Conservation (phyloP, 176 grass and related monocot species). For the Oryza rufipogon region DNA sequence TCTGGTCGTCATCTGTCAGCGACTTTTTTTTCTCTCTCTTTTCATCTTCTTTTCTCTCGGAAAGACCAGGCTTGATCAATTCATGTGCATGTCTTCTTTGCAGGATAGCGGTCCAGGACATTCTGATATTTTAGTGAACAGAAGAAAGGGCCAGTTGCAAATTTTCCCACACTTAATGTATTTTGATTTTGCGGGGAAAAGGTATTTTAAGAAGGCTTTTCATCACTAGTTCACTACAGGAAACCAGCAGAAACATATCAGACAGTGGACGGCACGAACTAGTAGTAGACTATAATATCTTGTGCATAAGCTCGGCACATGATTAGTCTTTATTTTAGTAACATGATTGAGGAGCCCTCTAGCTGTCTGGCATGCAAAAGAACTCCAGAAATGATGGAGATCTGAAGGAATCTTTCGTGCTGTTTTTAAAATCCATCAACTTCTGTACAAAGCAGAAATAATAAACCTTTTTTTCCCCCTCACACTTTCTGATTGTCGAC, state of each 20-base stretch:
- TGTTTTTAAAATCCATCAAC: not conserved
- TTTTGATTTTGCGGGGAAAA: too few species aligned
- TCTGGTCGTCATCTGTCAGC: conserved; percentile 7
- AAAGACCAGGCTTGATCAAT: not conserved
- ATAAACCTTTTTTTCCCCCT: not conserved
- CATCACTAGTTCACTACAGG: too few species aligned
- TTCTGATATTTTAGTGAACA: not conserved
- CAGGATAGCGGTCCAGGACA: not conserved
- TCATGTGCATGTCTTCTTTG: not conserved
- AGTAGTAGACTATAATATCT: not conserved
- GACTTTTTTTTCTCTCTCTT: not conserved
- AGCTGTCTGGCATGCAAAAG: not conserved
- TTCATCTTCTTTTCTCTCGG: not conserved
- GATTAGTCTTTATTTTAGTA: conserved; percentile 3
- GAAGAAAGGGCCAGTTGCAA: not conserved
- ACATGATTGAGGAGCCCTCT: conserved; percentile 18
- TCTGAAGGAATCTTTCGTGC: conserved; percentile 21
- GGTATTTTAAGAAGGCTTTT: not conserved
- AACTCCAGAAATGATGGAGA: conserved; percentile 58
- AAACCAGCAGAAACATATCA: not conserved
- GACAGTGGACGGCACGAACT: not conserved
- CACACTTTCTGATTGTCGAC: not conserved
- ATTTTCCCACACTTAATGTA: not conserved
- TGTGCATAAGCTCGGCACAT: not conserved
- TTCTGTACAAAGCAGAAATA: conserved; percentile 21